Evolutionary conservation across 805 yeast genomes (phyloP), one percentile per base, ranked within the genome.

Genomic region (Sugiyamaella lignohabitans): DNA sequence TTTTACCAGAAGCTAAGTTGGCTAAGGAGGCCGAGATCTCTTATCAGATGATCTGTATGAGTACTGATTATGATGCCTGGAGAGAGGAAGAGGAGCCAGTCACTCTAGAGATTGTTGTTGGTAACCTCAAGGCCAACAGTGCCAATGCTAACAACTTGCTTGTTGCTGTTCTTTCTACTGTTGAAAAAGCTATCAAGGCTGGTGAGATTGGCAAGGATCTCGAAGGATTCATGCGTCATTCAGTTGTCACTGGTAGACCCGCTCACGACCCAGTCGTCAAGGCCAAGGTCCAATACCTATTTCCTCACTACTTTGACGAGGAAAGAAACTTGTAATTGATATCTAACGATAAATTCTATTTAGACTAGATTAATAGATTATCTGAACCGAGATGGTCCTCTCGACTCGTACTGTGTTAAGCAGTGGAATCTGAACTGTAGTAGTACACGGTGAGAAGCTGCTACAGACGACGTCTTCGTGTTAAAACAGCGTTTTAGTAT

Each of bases 41-140:
- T 23, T 93, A 93, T 69, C 98, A 91, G 68, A 93, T 93, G 97
- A 77, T 93, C 54, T 93, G 99, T 69, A 93, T 93, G 99, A 83
- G 95, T 1, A 93, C 99, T 2, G 99, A 93, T 66, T 93, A 93
- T 68, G 99, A 93, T 63, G 95, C 98, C 20, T 93, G 99, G 99
- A 85, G 88, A 62, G 95, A 84, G 59, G 79, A 78, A 45, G 98
- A 82, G 62, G 97, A 91, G 61, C 91, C 98, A 2, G 99, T 93
- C 41, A 89, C 98, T 5, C 98, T 93, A n/a, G 97, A 89, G 69
- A 84, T 95, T 3, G 96, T 93, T 37, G 88, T 93, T 43, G 87
- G 95, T 46, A 86, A 93, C 65, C 75, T 91, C 62, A 78, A 78
- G 61, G 93, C 95, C 50, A 93, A 93, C 69, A 74, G 85, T 43